A percentile compares a stretch with the other conserved stretches of the same genome.
Evolutionary conservation across 306 rosid species (phyloP).

Genomic region (Nissolia schottii): DNA sequence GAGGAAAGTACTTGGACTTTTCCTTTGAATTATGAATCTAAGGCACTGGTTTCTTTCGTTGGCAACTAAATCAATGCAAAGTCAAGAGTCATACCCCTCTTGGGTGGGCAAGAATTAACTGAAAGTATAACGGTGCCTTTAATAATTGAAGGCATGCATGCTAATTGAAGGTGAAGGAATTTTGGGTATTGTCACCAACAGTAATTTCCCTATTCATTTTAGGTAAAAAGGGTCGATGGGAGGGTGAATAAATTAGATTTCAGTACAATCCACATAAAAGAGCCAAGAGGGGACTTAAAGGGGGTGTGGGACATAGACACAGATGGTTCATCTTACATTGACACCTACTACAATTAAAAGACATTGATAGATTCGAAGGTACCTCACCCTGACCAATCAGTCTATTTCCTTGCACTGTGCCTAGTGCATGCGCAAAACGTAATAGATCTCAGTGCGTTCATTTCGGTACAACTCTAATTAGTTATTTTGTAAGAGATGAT

Average conservation of each 20-base stretch:
- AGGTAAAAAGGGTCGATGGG: slow-evolving; percentile 3
- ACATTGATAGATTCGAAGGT: slow-evolving; percentile 35
- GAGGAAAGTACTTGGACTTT: background rate
- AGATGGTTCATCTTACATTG: slow-evolving; percentile 23
- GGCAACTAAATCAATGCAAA: slow-evolving; percentile 14
- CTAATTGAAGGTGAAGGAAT: background rate
- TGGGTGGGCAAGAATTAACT: background rate
- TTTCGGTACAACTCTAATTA: too few relatives aligned
- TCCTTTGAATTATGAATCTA: background rate
- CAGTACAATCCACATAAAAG: slow-evolving; percentile 21
- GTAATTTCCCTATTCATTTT: background rate
- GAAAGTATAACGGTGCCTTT: slow-evolving; percentile 12
- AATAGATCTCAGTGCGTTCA: background rate
- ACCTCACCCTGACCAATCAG: slow-evolving; percentile 38
- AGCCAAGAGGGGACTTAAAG: slow-evolving; percentile 6
- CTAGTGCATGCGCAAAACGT: slow-evolving; percentile 51
- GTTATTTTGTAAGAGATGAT: background rate
- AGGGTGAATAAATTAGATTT: background rate
- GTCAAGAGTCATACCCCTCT: background rate
- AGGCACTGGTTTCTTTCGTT: background rate
- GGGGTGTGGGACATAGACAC: slow-evolving; percentile 28
- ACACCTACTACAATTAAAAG: slow-evolving; percentile 32
- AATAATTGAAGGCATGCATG: background rate
- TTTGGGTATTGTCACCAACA: slow-evolving; percentile 2
- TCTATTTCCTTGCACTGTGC: slow-evolving; percentile 46